Percentiles rank a stretch among this genome's conserved stretches.
These are phyloP conservation scores for Lyophyllum atratum DNA, from an alignment of 768 basidiomycete genomes.

Conservation along the genomic window DNA sequence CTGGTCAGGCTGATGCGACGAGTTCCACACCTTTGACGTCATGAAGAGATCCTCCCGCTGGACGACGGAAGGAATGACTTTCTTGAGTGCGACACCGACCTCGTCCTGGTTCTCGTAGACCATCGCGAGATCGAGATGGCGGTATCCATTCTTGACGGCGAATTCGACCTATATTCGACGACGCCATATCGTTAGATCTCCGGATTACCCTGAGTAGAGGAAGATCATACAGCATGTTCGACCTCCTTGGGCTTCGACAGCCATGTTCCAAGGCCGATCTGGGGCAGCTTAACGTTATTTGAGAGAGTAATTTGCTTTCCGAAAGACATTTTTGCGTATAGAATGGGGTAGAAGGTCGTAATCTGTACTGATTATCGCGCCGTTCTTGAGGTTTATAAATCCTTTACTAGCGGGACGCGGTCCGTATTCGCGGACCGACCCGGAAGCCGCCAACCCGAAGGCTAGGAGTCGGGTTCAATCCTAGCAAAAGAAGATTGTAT, in stretches of 20 bases:
- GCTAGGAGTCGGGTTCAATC: background rate
- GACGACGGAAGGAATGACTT: slow-evolving; percentile 75
- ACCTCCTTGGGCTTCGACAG: slow-evolving; percentile 75
- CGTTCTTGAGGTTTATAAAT: slow-evolving; percentile 1
- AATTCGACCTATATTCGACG: slow-evolving; percentile 57
- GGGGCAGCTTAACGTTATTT: slow-evolving; percentile 58
- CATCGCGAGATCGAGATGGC: slow-evolving; percentile 84
- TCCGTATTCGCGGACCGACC: slow-evolving; percentile 14
- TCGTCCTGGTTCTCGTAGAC: slow-evolving; percentile 81
- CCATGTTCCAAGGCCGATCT: slow-evolving; percentile 87
- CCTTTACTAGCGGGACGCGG: slow-evolving; percentile 4
- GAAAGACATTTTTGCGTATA: slow-evolving; percentile 12
- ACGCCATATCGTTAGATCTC: slow-evolving; percentile 4
- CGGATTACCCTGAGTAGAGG: background rate
- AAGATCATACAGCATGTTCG: slow-evolving; percentile 59
- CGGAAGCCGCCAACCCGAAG: slow-evolving; percentile 4
- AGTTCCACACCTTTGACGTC: slow-evolving; percentile 85
- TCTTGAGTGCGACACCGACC: slow-evolving; percentile 73
- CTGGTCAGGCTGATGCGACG: slow-evolving; percentile 60
- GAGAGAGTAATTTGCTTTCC: slow-evolving; percentile 42
- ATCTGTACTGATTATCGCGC: background rate
- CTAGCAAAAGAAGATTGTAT: background rate
- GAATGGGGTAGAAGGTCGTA: background rate
- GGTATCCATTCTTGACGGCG: slow-evolving; percentile 75
- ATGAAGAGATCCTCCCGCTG: slow-evolving; percentile 81